Evolutionary conservation across 1,284 basidiomycete species (phyloP).

Genomic region (Exobasidium cylindrosporum): DNA sequence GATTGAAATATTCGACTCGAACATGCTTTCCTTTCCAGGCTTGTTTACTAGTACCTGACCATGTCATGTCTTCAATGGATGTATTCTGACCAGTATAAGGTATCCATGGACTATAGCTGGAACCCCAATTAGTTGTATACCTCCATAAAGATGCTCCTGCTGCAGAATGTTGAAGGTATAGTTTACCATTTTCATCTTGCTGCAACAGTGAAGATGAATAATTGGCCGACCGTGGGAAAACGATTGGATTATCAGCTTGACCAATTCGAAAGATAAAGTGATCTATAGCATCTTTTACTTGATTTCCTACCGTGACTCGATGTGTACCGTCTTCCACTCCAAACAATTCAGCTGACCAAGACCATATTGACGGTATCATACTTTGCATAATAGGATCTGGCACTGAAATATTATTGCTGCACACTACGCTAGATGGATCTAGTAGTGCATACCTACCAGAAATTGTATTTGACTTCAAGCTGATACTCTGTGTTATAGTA

Average conservation of each 20-base stretch:
- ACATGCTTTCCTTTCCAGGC: conserved; percentile 11
- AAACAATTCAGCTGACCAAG: conserved; percentile 7
- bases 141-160: conserved; percentile 7
- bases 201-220: conserved; percentile 6
- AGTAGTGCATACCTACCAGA: not conserved
- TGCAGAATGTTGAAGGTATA: conserved; percentile 1
- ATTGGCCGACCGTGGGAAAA: conserved; percentile 9
- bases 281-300: conserved; percentile 1
- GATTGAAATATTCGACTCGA: conserved; percentile 11
- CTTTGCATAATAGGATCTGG: not conserved
- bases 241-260: conserved; percentile 1
- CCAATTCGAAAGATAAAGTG: conserved; percentile 13
- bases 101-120: conserved; percentile 6
- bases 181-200: not conserved
- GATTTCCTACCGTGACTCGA: conserved; percentile 3
- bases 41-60: conserved; percentile 8
- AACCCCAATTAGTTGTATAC: conserved; percentile 13
- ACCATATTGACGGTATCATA: conserved; percentile 4
- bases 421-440: not conserved
- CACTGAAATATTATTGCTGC: not conserved
- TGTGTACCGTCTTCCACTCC: conserved; percentile 8
- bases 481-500: conserved; percentile 1
- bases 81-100: conserved; percentile 7
- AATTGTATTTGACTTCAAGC: not conserved
- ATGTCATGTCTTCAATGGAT: not conserved